Base-by-base conservation (phyloP, 805 yeast species). In the Schwanniomyces polymorphus region DNA sequence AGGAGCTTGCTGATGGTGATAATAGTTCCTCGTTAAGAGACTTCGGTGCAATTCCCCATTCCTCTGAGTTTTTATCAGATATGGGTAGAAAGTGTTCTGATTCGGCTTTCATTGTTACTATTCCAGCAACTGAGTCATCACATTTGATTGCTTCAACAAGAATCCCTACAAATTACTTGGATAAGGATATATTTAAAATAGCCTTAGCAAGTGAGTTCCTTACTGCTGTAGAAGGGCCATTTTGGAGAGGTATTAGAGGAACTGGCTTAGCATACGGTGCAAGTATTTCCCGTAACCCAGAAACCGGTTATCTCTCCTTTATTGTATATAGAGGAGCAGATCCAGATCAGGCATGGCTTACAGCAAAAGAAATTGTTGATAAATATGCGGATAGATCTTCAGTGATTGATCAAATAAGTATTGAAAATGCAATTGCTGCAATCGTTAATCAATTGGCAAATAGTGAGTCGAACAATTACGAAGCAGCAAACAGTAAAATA, bases 201-300 rank as follows among this genome's bases (percentile, higher is more conserved):
- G 78, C 85, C 0, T 75, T 91, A 25, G 88, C 91, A 6, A 77
- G 86, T 6, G 91, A 87, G 46, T 86, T 84, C 57, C 72, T 94
- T 46, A 87, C 85, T 53, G 86, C 90, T 31, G 90, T 89, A 16
- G 99, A 94, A 64, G 99, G 99, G 2, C 99, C 98, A 29, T 85
- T 92, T 52, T 92, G 98, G 97, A 80, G 89, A 58, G 97, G 95
- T 46, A 88, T 94, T 28, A 81, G 99, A 67, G 99, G 99, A 35
- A 79, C 91, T 1, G 99, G 99, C 2, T 72, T 88, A 38, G 97
- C 97, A 0, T 94, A 94, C 64, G 97, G 97, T 33, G 94, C 92
- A 1, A 74, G 72, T 45, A 74, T 89, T 55, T 60, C 74, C 38
- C 74, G 81, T 41, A 76, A 78, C 51, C 60, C 80, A 10, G 97